Evolutionary conservation across 768 basidiomycete genomes (phyloP).

Genomic region (Termitomyces sp.): DNA sequence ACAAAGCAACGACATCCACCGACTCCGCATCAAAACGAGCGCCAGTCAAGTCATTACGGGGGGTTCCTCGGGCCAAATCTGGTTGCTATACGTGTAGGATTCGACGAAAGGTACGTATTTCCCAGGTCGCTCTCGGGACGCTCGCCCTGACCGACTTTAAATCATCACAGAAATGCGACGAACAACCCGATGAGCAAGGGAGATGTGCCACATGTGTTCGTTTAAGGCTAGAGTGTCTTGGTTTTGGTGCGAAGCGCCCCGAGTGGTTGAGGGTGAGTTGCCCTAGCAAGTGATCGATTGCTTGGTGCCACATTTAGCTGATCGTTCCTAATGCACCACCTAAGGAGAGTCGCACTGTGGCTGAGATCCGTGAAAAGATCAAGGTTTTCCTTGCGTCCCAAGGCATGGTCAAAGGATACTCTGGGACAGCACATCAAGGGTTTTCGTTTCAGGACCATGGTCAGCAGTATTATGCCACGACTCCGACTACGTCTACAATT

Average conservation of each 20-base stretch:
- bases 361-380: slow-evolving; percentile 8
- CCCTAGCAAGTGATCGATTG: slow-evolving; percentile 2
- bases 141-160: slow-evolving; percentile 9
- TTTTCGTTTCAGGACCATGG: slow-evolving; percentile 2
- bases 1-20: background rate
- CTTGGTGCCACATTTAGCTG: slow-evolving; percentile 1
- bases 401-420: slow-evolving; percentile 9
- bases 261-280: slow-evolving; percentile 75
- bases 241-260: slow-evolving; percentile 81
- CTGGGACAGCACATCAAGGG: slow-evolving; percentile 2
- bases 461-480: slow-evolving; percentile 1
- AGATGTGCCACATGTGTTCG: slow-evolving; percentile 74
- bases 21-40: background rate
- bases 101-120: slow-evolving; percentile 60
- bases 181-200: slow-evolving; percentile 55
- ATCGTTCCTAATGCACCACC: slow-evolving; percentile 2
- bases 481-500: background rate
- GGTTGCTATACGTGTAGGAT: slow-evolving; percentile 89
- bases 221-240: slow-evolving; percentile 75
- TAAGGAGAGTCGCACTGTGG: slow-evolving; percentile 5
- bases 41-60: background rate
- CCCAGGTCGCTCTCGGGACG: background rate
- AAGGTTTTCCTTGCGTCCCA: slow-evolving; percentile 9
- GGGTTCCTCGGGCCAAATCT: slow-evolving; percentile 60
- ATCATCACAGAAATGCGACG: slow-evolving; percentile 73